Conservation (phyloP, 768 basidiomycete species). For the Xerocomus potaroensis region DNA sequence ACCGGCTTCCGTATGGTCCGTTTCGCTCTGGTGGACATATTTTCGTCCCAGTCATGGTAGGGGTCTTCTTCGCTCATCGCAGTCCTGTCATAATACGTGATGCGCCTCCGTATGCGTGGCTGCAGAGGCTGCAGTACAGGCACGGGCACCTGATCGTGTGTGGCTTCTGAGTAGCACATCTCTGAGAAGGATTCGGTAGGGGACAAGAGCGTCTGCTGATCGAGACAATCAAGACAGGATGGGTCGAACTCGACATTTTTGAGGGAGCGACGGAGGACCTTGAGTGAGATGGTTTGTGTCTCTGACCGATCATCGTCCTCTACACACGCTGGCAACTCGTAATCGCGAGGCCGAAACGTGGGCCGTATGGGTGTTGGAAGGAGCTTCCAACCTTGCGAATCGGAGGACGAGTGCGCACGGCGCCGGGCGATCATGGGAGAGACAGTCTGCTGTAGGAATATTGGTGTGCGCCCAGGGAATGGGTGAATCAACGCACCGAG, state of each 20-base stretch:
- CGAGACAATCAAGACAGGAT: slow-evolving; percentile 38
- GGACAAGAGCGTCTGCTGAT: slow-evolving; percentile 38
- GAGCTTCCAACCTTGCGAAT: slow-evolving; percentile 30
- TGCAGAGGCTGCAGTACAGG: slow-evolving; percentile 30
- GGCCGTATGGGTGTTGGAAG: slow-evolving; percentile 33
- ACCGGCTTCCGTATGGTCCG: slow-evolving; percentile 16
- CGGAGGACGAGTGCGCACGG: slow-evolving; percentile 32
- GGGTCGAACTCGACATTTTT: slow-evolving; percentile 38
- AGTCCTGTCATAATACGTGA: slow-evolving; percentile 28
- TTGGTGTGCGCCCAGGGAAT: not conserved
- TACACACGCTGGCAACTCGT: slow-evolving; percentile 25
- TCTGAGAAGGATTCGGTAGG: slow-evolving; percentile 42
- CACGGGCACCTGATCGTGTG: slow-evolving; percentile 30
- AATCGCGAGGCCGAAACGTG: slow-evolving; percentile 32
- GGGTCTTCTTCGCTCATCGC: slow-evolving; percentile 34
- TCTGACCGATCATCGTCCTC: slow-evolving; percentile 29
- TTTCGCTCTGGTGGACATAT: slow-evolving; percentile 26
- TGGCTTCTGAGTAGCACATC: slow-evolving; percentile 38
- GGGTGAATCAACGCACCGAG: slow-evolving; percentile 11
- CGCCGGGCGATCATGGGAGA: slow-evolving; percentile 19
- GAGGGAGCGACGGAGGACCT: slow-evolving; percentile 32
- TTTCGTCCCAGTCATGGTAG: slow-evolving; percentile 34
- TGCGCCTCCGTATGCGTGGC: slow-evolving; percentile 29
- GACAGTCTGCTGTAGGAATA: slow-evolving; percentile 11
- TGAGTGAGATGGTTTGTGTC: slow-evolving; percentile 26